These are phyloP conservation scores for Nitzschia sp. DNA, from an alignment of 108 stramenopile species.

Conservation along the genomic window DNA sequence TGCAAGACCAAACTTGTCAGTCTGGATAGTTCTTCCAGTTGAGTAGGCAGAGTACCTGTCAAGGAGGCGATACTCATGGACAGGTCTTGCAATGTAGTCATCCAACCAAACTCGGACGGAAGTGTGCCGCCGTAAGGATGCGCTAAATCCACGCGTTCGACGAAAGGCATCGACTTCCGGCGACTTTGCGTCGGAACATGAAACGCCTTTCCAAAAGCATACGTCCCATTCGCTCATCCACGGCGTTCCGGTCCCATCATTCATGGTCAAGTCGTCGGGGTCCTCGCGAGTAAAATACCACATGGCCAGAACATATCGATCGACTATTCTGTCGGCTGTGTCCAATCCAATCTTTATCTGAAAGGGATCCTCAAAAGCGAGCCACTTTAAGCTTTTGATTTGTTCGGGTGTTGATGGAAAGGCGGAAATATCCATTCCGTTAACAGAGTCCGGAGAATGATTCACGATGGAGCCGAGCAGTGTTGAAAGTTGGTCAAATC, in stretches of 20 bases:
- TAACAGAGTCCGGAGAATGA: too few relatives aligned
- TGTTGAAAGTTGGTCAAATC: too few relatives aligned
- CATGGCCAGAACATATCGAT: conserved; percentile 4
- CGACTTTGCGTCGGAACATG: background rate
- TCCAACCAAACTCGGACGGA: conserved; percentile 63
- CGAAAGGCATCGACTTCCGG: background rate
- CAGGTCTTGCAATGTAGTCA: conserved; percentile 42
- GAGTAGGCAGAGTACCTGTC: conserved; percentile 26
- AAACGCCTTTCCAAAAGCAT: background rate
- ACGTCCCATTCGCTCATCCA: background rate
- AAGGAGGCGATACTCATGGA: background rate
- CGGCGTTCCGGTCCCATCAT: background rate
- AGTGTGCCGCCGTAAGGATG: conserved; percentile 44
- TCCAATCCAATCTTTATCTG: background rate
- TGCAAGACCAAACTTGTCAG: conserved; percentile 51
- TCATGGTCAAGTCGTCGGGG: background rate
- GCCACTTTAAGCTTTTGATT: background rate
- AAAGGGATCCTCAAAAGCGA: conserved; percentile 1
- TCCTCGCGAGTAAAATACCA: background rate
- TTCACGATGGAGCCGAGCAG: too few relatives aligned
- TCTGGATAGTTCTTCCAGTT: conserved; percentile 31
- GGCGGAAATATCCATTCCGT: background rate
- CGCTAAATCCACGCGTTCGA: background rate
- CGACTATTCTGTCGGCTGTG: background rate
- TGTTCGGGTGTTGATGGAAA: conserved; percentile 1